Evolutionary conservation across 2,329 filamentous ascomycete species (phyloP).

Genomic region (Alternaria triticimaculans): DNA sequence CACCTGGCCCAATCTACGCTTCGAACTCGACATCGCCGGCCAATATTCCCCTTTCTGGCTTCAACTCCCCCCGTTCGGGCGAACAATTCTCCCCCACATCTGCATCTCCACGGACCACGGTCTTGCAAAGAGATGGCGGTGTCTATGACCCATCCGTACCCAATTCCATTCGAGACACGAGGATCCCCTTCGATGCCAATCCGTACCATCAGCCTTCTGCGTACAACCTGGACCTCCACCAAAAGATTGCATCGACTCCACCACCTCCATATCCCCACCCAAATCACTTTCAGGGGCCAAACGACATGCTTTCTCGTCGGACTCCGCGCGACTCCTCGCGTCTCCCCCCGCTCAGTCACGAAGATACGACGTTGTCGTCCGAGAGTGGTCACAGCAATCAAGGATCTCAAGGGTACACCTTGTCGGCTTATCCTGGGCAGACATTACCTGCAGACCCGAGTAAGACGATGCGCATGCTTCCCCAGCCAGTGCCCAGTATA

Average conservation of each 20-base stretch:
- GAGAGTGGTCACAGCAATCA: conserved; percentile 41
- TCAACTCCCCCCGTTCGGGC: conserved; percentile 42
- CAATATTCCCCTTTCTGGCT: conserved; percentile 34
- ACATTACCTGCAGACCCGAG: conserved; percentile 35
- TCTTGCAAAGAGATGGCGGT: conserved; percentile 31
- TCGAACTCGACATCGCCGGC: conserved; percentile 46
- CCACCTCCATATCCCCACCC: conserved; percentile 24
- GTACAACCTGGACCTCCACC: conserved; percentile 24
- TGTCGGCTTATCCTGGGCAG: conserved; percentile 15
- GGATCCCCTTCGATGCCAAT: conserved; percentile 27
- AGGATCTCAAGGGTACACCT: conserved; percentile 22
- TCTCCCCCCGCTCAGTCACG: conserved; percentile 46
- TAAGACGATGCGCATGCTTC: conserved; percentile 46
- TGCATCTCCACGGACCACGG: conserved; percentile 42
- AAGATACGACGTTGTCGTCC: conserved; percentile 51
- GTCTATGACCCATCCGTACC: conserved; percentile 29
- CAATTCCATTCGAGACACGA: conserved; percentile 27
- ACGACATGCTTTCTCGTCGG: conserved; percentile 42
- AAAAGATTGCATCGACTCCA: conserved; percentile 25
- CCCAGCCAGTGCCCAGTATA: conserved; percentile 46
- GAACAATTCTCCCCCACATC: conserved; percentile 46
- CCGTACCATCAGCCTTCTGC: conserved; percentile 23
- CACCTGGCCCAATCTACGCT: conserved; percentile 32
- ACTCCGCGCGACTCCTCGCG: conserved; percentile 36
- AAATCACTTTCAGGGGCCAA: conserved; percentile 29